Evolutionary conservation across 371 early-diverging fungal species (phyloP).

Genomic region (Rhizopus sp.): DNA sequence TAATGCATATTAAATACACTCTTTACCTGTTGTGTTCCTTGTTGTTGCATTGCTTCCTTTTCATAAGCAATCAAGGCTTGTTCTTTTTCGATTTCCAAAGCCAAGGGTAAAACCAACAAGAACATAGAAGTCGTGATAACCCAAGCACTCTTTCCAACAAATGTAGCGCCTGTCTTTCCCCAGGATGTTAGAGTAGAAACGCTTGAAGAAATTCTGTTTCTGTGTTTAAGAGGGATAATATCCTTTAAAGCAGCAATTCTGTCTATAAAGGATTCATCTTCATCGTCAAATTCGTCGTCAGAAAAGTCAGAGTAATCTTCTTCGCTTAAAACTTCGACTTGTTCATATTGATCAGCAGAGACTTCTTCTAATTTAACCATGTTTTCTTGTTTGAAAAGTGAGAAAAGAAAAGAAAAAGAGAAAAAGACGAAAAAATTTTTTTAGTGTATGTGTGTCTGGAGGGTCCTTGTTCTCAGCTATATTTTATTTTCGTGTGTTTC

Average conservation of each 20-base stretch:
- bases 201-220: conserved; percentile 56
- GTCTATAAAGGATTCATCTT: conserved; percentile 68
- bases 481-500: neutral
- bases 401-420: conserved; percentile 16
- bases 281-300: conserved; percentile 54
- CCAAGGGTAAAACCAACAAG: conserved; percentile 73
- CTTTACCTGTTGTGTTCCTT: conserved; percentile 58
- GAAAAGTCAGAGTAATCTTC: conserved; percentile 61
- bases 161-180: conserved; percentile 58
- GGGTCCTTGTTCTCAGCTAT: conserved; percentile 2
- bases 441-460: neutral
- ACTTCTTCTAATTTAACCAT: conserved; percentile 63
- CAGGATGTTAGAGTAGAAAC: conserved; percentile 55
- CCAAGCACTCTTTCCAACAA: conserved; percentile 80
- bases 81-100: conserved; percentile 75
- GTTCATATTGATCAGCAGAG: conserved; percentile 48
- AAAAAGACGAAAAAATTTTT: conserved; percentile 10
- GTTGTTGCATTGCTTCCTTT: conserved; percentile 67
- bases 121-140: conserved; percentile 80
- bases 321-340: conserved; percentile 45
- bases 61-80: conserved; percentile 80
- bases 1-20: neutral
- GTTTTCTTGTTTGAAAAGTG: conserved; percentile 11
- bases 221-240: conserved; percentile 71
- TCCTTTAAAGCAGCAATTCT: conserved; percentile 76